Base-by-base conservation (phyloP, 2,329 filamentous ascomycete species). In the Neonectria ditissima region DNA sequence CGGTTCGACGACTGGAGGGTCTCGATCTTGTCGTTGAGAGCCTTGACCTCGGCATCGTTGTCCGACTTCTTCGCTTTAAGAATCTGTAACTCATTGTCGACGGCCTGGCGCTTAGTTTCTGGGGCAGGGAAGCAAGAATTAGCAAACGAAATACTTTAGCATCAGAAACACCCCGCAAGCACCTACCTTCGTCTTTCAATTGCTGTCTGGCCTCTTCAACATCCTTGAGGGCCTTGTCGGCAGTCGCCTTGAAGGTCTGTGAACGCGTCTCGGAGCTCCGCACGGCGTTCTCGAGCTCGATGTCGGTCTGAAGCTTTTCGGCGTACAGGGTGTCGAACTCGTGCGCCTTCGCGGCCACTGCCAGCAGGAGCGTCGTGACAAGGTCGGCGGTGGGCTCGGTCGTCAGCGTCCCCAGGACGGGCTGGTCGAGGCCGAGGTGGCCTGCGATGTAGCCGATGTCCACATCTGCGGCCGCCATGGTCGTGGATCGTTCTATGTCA, bases 1-100 rank as follows among this genome's bases (percentile, higher is more conserved):
- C 96, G 91, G 76, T 97, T 98, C 7, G 95, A 96, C 0, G 92
- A 90, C 79, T 99, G 94, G 3, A 99, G 88, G 0, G 93, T 92
- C 52, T 91, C 84, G 73, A 99, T 93, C 71, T 95, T 94, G 63
- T 92, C 89, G 73, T 92, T 91, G 14, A 99, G 85, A 2, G 89
- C 88, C 72, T 92, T 90, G 62, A 92, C 86, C 73, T 94, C 91
- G 30, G 91, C 89, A 63, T 91, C 88, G 2, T 93, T 91, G 64
- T 89, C 90, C 1, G 90, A 89, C 20, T 89, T 90, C 5, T 91
- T 91, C 0, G 92, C 89, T 72, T 92, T 94, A 62, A 97, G 83
- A 11, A 87, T 81, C 72, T 94, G 90, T 1, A 98, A 85, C 76
- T 98, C 93, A 51, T 91, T 91, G 77, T 97, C 92, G 44, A 97